Conservation (phyloP, 495 filamentous ascomycete genomes). For the Daldinia caldariorum region DNA sequence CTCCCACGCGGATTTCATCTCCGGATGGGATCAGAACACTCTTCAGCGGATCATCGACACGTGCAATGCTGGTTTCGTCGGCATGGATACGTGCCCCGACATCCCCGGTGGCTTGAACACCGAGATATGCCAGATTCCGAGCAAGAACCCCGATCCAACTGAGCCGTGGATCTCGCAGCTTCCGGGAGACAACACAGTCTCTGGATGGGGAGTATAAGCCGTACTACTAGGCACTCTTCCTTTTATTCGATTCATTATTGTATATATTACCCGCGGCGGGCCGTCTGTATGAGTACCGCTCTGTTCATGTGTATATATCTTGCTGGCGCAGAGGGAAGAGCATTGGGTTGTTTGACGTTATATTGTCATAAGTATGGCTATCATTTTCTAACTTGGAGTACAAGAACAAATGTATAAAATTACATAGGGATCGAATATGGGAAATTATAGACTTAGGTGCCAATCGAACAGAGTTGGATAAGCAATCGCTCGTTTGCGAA, state of each 20-base stretch:
- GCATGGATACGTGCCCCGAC: conserved; percentile 64
- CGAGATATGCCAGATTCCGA: conserved; percentile 57
- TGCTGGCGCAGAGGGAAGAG: background rate
- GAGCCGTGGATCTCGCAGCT: conserved; percentile 54
- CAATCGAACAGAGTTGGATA: background rate
- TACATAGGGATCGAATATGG: background rate
- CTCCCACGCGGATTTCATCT: conserved; percentile 74
- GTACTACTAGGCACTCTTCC: background rate
- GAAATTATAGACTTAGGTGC: background rate
- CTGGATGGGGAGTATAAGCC: conserved; percentile 47
- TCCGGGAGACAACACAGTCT: conserved; percentile 67
- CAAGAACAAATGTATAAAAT: background rate
- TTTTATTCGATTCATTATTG: conserved; percentile 9
- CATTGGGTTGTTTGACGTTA: background rate
- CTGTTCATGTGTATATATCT: conserved; percentile 9
- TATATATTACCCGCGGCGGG: conserved; percentile 4
- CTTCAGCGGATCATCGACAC: conserved; percentile 68
- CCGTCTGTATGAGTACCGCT: background rate
- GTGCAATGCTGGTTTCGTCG: conserved; percentile 62
- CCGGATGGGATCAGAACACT: conserved; percentile 70
- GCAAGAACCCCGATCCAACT: conserved; percentile 49
- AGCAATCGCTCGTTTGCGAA: background rate
- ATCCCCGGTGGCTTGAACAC: conserved; percentile 51
- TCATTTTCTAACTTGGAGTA: background rate
- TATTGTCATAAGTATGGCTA: background rate